phyloP scores from a whole-genome alignment of 2,329 filamentous ascomycete genomes.

The Aspergillus fumigatiaffinis region DNA sequence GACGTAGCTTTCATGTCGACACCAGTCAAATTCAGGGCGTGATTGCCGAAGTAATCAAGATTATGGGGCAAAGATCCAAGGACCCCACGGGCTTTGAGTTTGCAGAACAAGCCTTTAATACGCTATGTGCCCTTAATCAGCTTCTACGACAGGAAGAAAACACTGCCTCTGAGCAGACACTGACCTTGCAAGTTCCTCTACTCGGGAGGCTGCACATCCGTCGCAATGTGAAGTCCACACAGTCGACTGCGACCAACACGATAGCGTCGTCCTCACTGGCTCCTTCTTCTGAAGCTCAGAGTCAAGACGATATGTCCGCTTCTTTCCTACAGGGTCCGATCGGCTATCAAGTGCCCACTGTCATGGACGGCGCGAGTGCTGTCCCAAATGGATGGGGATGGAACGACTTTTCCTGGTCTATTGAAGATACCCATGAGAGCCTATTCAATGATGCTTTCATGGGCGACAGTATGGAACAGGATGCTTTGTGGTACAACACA shows the following conservation, averaged over 20 bases:
- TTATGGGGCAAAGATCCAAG: constrained; percentile 8
- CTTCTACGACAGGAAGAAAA: constrained; percentile 10
- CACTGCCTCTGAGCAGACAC: background rate
- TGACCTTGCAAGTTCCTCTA: constrained; percentile 15
- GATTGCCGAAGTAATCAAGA: constrained; percentile 5
- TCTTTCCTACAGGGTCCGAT: background rate
- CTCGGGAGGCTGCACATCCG: constrained; percentile 15
- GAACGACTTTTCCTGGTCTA: constrained; percentile 6
- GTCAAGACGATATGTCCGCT: background rate
- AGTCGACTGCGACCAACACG: background rate
- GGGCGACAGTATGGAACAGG: background rate
- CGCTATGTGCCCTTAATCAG: constrained; percentile 7
- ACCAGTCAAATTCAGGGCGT: constrained; percentile 4
- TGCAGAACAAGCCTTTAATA: constrained; percentile 4
- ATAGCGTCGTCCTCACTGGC: background rate
- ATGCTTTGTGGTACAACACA: background rate
- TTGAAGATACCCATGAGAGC: constrained; percentile 5
- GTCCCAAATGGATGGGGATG: background rate
- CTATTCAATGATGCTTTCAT: background rate
- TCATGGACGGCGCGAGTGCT: background rate
- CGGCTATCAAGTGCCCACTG: background rate
- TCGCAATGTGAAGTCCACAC: constrained; percentile 5
- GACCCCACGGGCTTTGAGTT: constrained; percentile 5
- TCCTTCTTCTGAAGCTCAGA: background rate
- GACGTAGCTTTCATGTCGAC: constrained; percentile 7